phyloP scores from a whole-genome alignment of 2,329 filamentous ascomycete species.

The Botrytis hyacinthi region DNA sequence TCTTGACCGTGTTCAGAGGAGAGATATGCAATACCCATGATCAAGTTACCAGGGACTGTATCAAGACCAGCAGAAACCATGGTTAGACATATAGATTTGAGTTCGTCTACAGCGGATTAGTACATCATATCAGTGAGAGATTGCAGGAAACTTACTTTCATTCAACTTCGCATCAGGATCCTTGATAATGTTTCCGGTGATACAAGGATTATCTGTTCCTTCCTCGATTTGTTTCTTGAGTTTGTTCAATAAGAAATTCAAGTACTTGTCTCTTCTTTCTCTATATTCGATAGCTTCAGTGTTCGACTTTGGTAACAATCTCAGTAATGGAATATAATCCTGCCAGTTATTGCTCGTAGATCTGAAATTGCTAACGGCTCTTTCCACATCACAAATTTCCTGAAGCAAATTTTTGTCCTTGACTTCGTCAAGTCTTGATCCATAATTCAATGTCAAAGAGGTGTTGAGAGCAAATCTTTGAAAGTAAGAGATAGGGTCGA shows the following conservation, averaged over 20 bases:
- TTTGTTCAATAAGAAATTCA: constrained; percentile 57
- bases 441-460: constrained; percentile 75
- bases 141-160: constrained; percentile 47
- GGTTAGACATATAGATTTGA: constrained; percentile 77
- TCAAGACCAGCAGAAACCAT: constrained; percentile 82
- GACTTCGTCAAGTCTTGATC: constrained; percentile 66
- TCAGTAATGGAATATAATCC: constrained; percentile 75
- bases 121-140: constrained; percentile 38
- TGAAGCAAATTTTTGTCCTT: constrained; percentile 64
- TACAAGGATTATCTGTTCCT: constrained; percentile 66
- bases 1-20: constrained; percentile 64
- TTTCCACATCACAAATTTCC: constrained; percentile 74
- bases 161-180: constrained; percentile 65
- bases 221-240: constrained; percentile 60
- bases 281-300: constrained; percentile 63
- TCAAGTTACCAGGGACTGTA: constrained; percentile 75
- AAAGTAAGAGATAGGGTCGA: constrained; percentile 72
- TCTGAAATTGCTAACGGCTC: constrained; percentile 71
- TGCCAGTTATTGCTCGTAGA: constrained; percentile 82
- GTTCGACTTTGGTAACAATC: constrained; percentile 62
- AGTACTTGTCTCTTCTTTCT: constrained; percentile 64
- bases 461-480: constrained; percentile 76
- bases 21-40: constrained; percentile 77
- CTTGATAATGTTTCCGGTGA: constrained; percentile 63
- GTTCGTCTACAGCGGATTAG: constrained; percentile 57